phyloP scores from a whole-genome alignment of 2,329 filamentous ascomycete species.

The Dendryphion nanum region DNA sequence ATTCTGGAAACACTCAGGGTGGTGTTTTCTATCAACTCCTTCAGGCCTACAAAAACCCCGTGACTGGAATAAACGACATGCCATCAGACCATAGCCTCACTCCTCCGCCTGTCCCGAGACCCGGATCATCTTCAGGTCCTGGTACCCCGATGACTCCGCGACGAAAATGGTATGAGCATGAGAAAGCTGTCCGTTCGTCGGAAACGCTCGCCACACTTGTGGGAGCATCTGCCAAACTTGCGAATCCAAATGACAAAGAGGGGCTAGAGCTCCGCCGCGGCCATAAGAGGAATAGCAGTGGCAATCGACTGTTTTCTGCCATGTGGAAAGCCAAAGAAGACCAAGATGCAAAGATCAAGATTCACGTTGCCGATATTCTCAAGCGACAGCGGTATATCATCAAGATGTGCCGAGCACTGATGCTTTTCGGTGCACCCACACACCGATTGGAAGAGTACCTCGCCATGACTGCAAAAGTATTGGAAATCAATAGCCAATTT shows the following conservation, averaged over 20 bases:
- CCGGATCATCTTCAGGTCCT: neutral
- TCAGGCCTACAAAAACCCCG: conserved; percentile 27
- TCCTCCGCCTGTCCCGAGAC: neutral
- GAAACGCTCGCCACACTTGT: conserved; percentile 31
- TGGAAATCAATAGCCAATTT: conserved; percentile 85
- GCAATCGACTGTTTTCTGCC: conserved; percentile 22
- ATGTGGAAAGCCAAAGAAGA: conserved; percentile 35
- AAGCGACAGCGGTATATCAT: conserved; percentile 81
- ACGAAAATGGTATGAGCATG: conserved; percentile 29
- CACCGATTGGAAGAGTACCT: conserved; percentile 90
- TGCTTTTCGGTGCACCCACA: conserved; percentile 86
- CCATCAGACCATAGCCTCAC: conserved; percentile 11
- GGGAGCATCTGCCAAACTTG: conserved; percentile 26
- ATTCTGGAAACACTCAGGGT: conserved; percentile 25
- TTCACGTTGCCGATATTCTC: conserved; percentile 66
- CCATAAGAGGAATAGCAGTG: conserved; percentile 20
- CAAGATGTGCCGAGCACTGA: conserved; percentile 78
- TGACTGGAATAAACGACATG: conserved; percentile 11
- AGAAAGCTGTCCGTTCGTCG: conserved; percentile 23
- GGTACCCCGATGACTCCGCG: neutral
- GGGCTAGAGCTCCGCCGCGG: conserved; percentile 11
- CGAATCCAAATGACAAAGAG: conserved; percentile 25
- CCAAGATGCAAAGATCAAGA: conserved; percentile 56
- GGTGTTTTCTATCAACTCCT: conserved; percentile 33
- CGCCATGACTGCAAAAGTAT: conserved; percentile 77